A percentile compares a stretch with the other conserved stretches of the same genome.
Conservation (phyloP, 2,329 filamentous ascomycete genomes). For the Aspergillus fumigatiaffinis region DNA sequence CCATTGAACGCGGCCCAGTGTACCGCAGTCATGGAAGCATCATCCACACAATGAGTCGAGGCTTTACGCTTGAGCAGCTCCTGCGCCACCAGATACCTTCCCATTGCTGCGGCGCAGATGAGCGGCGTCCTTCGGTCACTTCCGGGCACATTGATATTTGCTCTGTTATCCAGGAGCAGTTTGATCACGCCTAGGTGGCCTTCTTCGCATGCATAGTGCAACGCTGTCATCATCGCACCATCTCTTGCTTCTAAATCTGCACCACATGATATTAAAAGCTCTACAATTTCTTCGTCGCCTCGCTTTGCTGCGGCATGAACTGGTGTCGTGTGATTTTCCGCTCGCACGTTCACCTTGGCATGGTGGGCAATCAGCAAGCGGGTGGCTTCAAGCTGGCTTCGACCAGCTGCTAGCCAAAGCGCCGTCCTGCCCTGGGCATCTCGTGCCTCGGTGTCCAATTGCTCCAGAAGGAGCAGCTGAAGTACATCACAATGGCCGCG, state of each 20-base stretch:
- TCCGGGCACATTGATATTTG: constrained; percentile 29
- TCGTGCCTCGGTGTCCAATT: constrained; percentile 26
- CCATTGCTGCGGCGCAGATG: constrained; percentile 33
- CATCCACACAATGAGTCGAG: constrained; percentile 22
- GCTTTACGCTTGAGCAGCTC: constrained; percentile 32
- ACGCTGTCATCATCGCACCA: constrained; percentile 31
- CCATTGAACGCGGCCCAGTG: constrained; percentile 40
- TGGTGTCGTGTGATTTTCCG: constrained; percentile 30
- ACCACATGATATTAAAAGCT: constrained; percentile 28
- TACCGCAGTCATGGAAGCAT: constrained; percentile 34
- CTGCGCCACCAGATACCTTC: constrained; percentile 23
- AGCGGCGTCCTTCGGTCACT: constrained; percentile 33
- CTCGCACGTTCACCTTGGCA: constrained; percentile 34
- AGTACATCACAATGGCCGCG: constrained; percentile 28
- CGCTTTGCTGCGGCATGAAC: constrained; percentile 32
- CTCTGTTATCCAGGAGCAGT: constrained; percentile 30
- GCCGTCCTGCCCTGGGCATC: constrained; percentile 32
- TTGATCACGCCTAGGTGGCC: constrained; percentile 25
- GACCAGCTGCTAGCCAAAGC: constrained; percentile 33
- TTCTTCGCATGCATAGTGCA: constrained; percentile 34
- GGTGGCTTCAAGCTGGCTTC: constrained; percentile 30
- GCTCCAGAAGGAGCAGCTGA: constrained; percentile 25
- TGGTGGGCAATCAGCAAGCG: constrained; percentile 27
- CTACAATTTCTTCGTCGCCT: constrained; percentile 31
- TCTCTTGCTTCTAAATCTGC: constrained; percentile 38